Percentiles rank a stretch among this genome's conserved stretches.
These are phyloP conservation scores for Cenchrus purpureus DNA, from an alignment of 176 grass and related monocot species.

Conservation along the genomic window DNA sequence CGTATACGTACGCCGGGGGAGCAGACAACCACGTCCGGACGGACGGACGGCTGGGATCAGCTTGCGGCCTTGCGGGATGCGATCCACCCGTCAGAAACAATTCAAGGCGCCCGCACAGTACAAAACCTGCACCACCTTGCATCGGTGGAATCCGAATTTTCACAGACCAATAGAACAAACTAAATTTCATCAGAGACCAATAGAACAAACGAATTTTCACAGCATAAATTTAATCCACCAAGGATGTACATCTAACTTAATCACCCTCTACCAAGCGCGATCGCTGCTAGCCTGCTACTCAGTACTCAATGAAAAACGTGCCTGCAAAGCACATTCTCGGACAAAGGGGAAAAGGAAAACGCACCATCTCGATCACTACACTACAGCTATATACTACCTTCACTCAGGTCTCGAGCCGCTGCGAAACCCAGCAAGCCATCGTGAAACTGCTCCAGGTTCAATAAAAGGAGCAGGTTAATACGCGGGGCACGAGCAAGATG, in stretches of 20 bases:
- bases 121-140: background rate
- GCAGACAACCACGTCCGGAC: background rate
- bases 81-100: background rate
- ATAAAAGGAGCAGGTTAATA: constrained; percentile 36
- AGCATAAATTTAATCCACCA: background rate
- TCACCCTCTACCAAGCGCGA: background rate
- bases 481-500: background rate
- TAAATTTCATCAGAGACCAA: background rate
- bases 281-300: background rate
- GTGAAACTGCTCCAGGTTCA: constrained; percentile 37
- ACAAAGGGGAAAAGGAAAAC: background rate
- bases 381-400: constrained; percentile 41
- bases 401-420: constrained; percentile 9
- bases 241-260: background rate
- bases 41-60: background rate
- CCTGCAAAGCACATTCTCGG: background rate
- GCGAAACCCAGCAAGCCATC: constrained; percentile 27
- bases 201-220: background rate
- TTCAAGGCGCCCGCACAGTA: background rate
- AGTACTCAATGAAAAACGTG: background rate
- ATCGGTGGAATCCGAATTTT: background rate
- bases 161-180: background rate
- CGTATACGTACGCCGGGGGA: too few species aligned
- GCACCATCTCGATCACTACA: background rate
- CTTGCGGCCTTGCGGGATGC: background rate